Percentiles rank a stretch among this genome's conserved stretches.
phyloP scores from a whole-genome alignment of 805 yeast species.

The Wickerhamiella shivajii region DNA sequence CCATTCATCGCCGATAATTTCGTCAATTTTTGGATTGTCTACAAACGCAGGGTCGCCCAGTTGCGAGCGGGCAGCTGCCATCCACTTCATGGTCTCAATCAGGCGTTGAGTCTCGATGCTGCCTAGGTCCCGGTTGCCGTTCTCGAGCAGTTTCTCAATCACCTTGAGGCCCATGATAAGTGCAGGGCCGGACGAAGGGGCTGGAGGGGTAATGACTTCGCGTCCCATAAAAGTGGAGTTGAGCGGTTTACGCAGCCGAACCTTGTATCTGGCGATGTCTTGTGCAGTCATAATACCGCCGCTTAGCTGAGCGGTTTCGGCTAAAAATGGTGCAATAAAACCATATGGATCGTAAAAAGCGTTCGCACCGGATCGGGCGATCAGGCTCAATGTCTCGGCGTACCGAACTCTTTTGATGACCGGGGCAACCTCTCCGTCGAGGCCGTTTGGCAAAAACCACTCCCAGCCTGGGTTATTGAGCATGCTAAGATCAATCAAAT shows the following conservation, averaged over 20 bases:
- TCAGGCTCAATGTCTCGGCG: constrained; percentile 49
- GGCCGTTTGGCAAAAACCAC: constrained; percentile 16
- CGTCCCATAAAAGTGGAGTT: constrained; percentile 29
- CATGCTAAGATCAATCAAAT: constrained; percentile 3
- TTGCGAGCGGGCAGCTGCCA: constrained; percentile 72
- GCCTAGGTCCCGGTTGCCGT: constrained; percentile 31
- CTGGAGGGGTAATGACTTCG: constrained; percentile 43
- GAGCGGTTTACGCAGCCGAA: constrained; percentile 32
- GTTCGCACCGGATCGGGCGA: constrained; percentile 66
- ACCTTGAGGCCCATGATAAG: constrained; percentile 60
- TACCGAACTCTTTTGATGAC: constrained; percentile 33
- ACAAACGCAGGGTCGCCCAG: constrained; percentile 50
- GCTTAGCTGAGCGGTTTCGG: constrained; percentile 31
- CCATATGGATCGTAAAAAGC: constrained; percentile 79
- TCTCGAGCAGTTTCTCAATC: constrained; percentile 33
- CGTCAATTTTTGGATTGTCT: constrained; percentile 26
- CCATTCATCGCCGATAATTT: constrained; percentile 44
- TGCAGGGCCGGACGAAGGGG: constrained; percentile 78
- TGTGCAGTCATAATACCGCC: constrained; percentile 54
- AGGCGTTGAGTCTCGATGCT: constrained; percentile 46
- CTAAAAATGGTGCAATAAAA: constrained; percentile 49
- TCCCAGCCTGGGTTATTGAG: constrained; percentile 20
- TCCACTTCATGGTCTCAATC: constrained; percentile 86
- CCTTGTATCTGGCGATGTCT: constrained; percentile 57
- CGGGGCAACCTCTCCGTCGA: not conserved